Percentiles rank a stretch among this genome's conserved stretches.
Evolutionary conservation across 768 basidiomycete genomes (phyloP).

Genomic region (Calocybe cyanea): DNA sequence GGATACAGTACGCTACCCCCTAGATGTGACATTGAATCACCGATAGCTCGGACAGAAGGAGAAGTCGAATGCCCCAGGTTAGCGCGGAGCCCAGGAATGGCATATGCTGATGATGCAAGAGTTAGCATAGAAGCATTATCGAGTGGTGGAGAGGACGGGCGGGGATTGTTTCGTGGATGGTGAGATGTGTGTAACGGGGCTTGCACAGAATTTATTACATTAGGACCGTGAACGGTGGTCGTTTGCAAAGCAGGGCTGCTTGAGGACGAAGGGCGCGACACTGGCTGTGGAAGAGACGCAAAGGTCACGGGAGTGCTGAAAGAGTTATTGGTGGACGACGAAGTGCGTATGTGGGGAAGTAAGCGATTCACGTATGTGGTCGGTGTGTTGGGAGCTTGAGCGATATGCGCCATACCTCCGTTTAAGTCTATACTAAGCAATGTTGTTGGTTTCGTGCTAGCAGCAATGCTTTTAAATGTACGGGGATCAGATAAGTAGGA

Average conservation of each 20-base stretch:
- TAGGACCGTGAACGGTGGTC: slow-evolving; percentile 15
- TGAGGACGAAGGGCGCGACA: slow-evolving; percentile 41
- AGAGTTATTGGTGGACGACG: slow-evolving; percentile 51
- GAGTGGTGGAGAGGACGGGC: slow-evolving; percentile 84
- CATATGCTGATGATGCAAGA: slow-evolving; percentile 91
- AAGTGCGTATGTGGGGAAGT: slow-evolving; percentile 54
- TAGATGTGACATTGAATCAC: slow-evolving; percentile 70
- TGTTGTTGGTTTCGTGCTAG: slow-evolving; percentile 94
- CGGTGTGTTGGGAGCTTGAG: slow-evolving; percentile 64
- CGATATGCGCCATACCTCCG: slow-evolving; percentile 87
- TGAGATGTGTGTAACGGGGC: slow-evolving; percentile 89
- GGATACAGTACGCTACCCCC: slow-evolving; percentile 54
- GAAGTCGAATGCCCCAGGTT: slow-evolving; percentile 42
- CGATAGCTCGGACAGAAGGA: slow-evolving; percentile 49
- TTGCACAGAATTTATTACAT: slow-evolving; percentile 46
- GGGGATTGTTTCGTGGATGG: slow-evolving; percentile 93
- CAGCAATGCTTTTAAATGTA: slow-evolving; percentile 78
- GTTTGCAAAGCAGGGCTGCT: slow-evolving; percentile 25
- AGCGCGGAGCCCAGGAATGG: slow-evolving; percentile 53
- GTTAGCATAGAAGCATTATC: slow-evolving; percentile 94
- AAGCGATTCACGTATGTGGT: slow-evolving; percentile 50
- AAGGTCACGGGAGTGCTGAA: slow-evolving; percentile 67
- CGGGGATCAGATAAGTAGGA: slow-evolving; percentile 79
- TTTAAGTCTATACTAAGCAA: slow-evolving; percentile 84
- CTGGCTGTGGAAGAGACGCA: slow-evolving; percentile 58